Base-by-base conservation (phyloP, 208 protist genomes). In the Vickermania spadyakhi region DNA sequence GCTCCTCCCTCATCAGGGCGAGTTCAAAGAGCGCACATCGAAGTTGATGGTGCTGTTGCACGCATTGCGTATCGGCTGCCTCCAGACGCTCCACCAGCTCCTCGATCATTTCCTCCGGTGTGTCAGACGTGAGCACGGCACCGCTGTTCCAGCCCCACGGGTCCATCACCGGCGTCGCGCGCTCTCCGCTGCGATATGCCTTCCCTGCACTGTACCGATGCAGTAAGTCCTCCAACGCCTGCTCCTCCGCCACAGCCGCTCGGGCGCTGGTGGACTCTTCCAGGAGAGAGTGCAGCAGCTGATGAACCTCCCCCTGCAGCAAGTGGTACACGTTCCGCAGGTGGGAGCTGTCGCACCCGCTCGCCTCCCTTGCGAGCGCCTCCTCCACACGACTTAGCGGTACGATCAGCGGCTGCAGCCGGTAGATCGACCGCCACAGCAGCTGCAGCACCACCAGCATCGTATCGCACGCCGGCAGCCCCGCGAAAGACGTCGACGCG, bases 11-110 rank as follows among this genome's bases (percentile, higher is more conserved):
- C 45, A 65, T 79, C 2, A 78, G 72, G 3, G 79, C 80, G 55
- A 91, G 72, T 53, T 89, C 86, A 7, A 79, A 18, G 26, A 84
- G 58, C 0, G 76, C 57, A 31, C 58, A 72, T 31, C 83, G 81
- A 75, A 85, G 78, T 50, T 89, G 86, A 1, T 81, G 81, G 62
- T 85, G 74, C 65, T 89, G 88, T 41, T 70, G 75, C 3, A 75
- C 73, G 2, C 83, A 82, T 3, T 82, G 68, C 7, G 72, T 67
- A 62, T 94, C 86, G n/a, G 81, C 81, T 13, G 83, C 80, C 0
- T 75, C 65, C 7, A 93, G 61, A 21, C 74, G 73, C 4, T 53
- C 62, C 3, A 93, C 50, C 0, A 93, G 52, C 31, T 89, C 86
- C 25, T 85, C 70, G 18, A 72, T 45, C 0, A 93, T 45, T 30